Evolutionary conservation across 345 rosid genomes (phyloP), one percentile per base, ranked within the genome.

Genomic region (Murraya paniculata): DNA sequence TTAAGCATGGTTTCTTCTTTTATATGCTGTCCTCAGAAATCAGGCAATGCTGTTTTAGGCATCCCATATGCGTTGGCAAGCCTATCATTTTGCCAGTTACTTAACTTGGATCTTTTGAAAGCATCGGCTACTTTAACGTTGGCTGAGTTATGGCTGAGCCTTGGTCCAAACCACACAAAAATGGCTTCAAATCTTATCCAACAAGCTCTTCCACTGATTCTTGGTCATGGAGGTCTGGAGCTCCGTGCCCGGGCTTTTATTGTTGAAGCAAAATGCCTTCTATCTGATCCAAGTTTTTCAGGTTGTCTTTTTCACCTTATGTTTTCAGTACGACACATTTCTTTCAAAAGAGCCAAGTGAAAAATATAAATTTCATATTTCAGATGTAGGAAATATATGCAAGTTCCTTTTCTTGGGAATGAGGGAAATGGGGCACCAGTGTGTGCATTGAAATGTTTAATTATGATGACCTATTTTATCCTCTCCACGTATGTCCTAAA

Each of bases 191-290:
- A 73, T 64, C 97, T 96, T 68, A 69, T 90, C 75, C 94, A 92
- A 76, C 89, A 90, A 35, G 91, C 90, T 65, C 86, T 96, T 85
- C 98, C 98, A 5, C 85, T 94, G 92, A 85, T 94, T 80, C 95
- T 92, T 83, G 98, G 99, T 69, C 94, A 96, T 75, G 99, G 99
- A 80, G 98, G 99, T 68, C 81, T 96, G 81, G 99, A 94, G 89
- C 91, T 96, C 38, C 87, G 92, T 74, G 98, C 95, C 41, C 93
- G 98, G 62, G 99, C 98, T 35, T 93, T 85, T 68, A 90, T 96
- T 72, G 87, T 91, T 76, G 98, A 96, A 87, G 95, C 97, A 80
- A 92, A 91, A 85, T 96, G 99, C 87, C 81, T 87, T 84, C 88
- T 94, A 22, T 91, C 91, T n/a, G 98, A 96, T 85, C 87, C 91